phyloP scores from a whole-genome alignment of 2,329 filamentous ascomycete genomes.

The Pezicula neosporulosa region DNA sequence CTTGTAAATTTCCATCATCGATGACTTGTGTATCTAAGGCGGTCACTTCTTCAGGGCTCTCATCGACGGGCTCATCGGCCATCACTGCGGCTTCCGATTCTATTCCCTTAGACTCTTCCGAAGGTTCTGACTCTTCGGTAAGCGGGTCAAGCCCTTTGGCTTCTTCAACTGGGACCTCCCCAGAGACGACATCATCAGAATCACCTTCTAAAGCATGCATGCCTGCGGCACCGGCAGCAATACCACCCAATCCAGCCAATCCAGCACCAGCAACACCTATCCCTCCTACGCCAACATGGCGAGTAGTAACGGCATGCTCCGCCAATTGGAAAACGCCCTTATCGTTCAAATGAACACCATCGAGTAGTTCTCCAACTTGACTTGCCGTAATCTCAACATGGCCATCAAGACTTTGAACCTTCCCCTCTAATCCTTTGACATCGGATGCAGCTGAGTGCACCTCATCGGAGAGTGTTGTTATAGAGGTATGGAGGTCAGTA shows the following conservation, averaged over 20 bases:
- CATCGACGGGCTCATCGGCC: background rate
- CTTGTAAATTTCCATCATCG: too few relatives aligned
- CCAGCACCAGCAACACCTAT: too few relatives aligned
- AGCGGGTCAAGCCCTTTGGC: background rate
- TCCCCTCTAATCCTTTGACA: conserved; percentile 2
- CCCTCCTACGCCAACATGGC: background rate
- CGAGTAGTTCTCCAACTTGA: conserved; percentile 3
- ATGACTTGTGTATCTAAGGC: background rate
- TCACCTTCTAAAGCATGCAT: background rate
- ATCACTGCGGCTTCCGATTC: background rate
- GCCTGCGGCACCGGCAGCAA: background rate
- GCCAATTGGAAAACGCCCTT: conserved; percentile 12
- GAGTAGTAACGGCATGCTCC: conserved; percentile 2
- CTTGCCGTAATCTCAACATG: background rate
- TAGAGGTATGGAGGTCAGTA: conserved; percentile 14
- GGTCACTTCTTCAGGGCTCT: background rate
- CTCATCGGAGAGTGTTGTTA: conserved; percentile 8
- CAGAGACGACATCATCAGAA: background rate
- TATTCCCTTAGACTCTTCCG: background rate
- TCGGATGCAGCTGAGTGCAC: conserved; percentile 7
- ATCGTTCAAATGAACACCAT: conserved; percentile 15
- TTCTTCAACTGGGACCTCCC: background rate
- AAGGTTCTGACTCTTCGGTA: background rate
- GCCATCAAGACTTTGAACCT: background rate
- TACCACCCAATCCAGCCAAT: background rate